Percentiles rank a stretch among this genome's conserved stretches.
Evolutionary conservation across 2,329 filamentous ascomycete genomes (phyloP).

Genomic region (Zymoseptoria passerinii): DNA sequence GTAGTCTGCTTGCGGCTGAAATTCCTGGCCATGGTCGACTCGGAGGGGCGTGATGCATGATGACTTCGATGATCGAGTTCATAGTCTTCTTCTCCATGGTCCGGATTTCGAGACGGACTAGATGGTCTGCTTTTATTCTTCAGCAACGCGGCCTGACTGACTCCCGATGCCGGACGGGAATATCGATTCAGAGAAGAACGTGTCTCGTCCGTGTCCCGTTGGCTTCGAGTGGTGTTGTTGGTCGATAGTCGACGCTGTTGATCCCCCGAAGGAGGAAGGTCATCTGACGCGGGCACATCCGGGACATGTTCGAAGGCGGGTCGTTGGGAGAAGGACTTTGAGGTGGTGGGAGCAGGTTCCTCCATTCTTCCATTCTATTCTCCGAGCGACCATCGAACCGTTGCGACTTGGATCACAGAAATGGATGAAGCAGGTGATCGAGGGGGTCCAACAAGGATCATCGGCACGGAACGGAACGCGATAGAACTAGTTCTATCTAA

Average conservation of each 20-base stretch:
- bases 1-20: slow-evolving; percentile 14
- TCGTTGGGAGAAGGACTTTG: background rate
- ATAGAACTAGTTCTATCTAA: background rate
- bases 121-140: background rate
- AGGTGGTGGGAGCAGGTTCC: background rate
- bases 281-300: slow-evolving; percentile 3
- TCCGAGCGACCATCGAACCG: background rate
- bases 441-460: no score
- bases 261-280: background rate
- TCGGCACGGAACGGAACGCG: background rate
- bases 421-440: no score
- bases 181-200: slow-evolving; percentile 10
- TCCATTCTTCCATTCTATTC: background rate
- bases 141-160: slow-evolving; percentile 7
- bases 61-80: background rate
- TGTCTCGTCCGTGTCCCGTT: slow-evolving; percentile 17
- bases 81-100: background rate
- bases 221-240: slow-evolving; percentile 15
- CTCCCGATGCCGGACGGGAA: slow-evolving; percentile 14
- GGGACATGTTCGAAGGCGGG: slow-evolving; percentile 1
- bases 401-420: background rate
- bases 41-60: background rate
- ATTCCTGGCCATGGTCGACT: slow-evolving; percentile 8
- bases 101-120: background rate
- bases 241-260: slow-evolving; percentile 8